phyloP scores from a whole-genome alignment of 2,329 filamentous ascomycete genomes.

The Neospermospora avenae region DNA sequence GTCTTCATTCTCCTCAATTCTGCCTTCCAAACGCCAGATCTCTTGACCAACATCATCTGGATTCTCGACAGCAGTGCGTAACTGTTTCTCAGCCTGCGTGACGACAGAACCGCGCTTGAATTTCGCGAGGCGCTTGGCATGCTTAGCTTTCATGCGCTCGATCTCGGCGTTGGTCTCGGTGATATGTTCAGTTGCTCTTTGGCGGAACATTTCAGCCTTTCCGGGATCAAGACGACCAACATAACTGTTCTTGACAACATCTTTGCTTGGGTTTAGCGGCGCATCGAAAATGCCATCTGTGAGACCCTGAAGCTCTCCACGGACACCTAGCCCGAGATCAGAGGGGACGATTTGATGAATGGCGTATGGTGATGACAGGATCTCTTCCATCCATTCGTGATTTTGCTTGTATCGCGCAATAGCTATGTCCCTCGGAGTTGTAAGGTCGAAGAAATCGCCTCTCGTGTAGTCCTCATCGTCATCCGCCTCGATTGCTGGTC shows the following conservation, averaged over 20 bases:
- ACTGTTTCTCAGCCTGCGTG: slow-evolving; percentile 69
- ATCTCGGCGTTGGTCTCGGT: slow-evolving; percentile 76
- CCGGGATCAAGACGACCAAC: slow-evolving; percentile 66
- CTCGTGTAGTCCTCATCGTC: slow-evolving; percentile 87
- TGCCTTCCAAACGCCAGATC: slow-evolving; percentile 62
- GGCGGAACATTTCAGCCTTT: slow-evolving; percentile 81
- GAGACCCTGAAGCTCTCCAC: slow-evolving; percentile 75
- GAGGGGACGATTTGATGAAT: slow-evolving; percentile 82
- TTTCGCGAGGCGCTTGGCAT: slow-evolving; percentile 71
- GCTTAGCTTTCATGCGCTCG: slow-evolving; percentile 75
- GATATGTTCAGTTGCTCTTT: slow-evolving; percentile 70
- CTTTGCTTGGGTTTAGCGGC: slow-evolving; percentile 46
- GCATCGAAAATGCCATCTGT: slow-evolving; percentile 83
- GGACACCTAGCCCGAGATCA: slow-evolving; percentile 80
- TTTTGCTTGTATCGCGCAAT: slow-evolving; percentile 86
- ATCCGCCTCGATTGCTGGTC: slow-evolving; percentile 47
- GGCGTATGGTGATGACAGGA: slow-evolving; percentile 85
- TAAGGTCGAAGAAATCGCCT: slow-evolving; percentile 84
- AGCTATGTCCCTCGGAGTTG: slow-evolving; percentile 88
- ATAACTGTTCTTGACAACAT: slow-evolving; percentile 6
- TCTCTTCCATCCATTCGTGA: slow-evolving; percentile 98
- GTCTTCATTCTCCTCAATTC: slow-evolving; percentile 44
- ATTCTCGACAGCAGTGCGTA: slow-evolving; percentile 63
- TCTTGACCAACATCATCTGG: slow-evolving; percentile 54
- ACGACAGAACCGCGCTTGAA: slow-evolving; percentile 69